Base-by-base conservation (phyloP, 2,329 filamentous ascomycete species). In the Raffaelea deltoideospora region DNA sequence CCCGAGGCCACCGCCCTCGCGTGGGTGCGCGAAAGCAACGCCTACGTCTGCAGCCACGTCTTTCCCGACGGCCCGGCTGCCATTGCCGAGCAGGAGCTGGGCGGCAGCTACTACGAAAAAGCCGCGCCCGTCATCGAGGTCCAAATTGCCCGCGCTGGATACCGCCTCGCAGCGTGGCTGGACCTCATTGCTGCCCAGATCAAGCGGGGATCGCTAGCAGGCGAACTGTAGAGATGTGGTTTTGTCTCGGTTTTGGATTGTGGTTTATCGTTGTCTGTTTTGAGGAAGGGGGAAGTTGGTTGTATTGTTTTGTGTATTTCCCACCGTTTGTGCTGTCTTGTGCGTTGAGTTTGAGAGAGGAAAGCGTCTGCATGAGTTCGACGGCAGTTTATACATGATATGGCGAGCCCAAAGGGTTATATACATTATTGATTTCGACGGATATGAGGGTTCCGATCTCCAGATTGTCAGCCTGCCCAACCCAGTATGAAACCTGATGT, bases 91-190 rank as follows among this genome's bases (percentile, higher is more conserved):
- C 60, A 72, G 53, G 76, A 81, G 49, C 59, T 82, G 19, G 65
- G 65, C 21, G 20, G 26, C 19, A 63, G 66, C 24, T 83, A 83
- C 53, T 81, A 72, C 48, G 61, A 72, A 23, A 64, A 62, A 23
- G 76, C 75, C 3, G 69, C 68, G n/a, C 71, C 67, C 17, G 68
- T 76, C 39, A 62, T 83, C 32, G 73, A 83, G 53, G 50, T 69
- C 41, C 72, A 79, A 50, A 63, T 85, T 42, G 79, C 78, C 8
- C 71, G 69, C 44, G 79, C 74, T 4, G 79, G 79, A 10, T 79
- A 73, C 52, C 66, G 79, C 34, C 63, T 84, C 51, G 79, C 72
- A 2, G 67, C 66, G 17, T 82, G 74, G 73, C 56, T 82, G 42
- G 76, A 81, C 49, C 56, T 65, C 46, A 74, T 80, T 47, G 71